A percentile compares a stretch with the other conserved stretches of the same genome.
phyloP scores from a whole-genome alignment of 2,329 filamentous ascomycete genomes.

The Penicillium sp. region DNA sequence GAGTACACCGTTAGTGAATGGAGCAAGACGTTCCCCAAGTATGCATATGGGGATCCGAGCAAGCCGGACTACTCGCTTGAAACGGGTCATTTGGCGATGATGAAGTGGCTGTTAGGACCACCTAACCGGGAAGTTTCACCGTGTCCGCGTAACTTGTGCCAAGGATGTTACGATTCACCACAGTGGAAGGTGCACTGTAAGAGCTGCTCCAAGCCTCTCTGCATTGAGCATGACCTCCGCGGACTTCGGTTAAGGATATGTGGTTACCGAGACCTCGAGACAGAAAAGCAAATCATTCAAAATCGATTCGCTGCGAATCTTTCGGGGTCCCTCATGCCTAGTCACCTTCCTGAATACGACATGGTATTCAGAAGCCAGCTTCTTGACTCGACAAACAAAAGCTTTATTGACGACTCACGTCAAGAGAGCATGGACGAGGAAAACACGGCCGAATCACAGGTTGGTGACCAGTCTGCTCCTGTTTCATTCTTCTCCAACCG shows the following conservation, averaged over 20 bases:
- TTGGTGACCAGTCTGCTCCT: slow-evolving; percentile 15
- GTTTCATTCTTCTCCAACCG: slow-evolving; percentile 19
- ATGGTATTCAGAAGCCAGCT: slow-evolving; percentile 26
- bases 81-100: slow-evolving; percentile 36
- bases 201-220: slow-evolving; percentile 49
- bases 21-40: slow-evolving; percentile 34
- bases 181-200: slow-evolving; percentile 54
- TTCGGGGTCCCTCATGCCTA: slow-evolving; percentile 12
- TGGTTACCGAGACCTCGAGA: slow-evolving; percentile 47
- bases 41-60: slow-evolving; percentile 35
- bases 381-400: slow-evolving; percentile 28
- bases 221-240: slow-evolving; percentile 53
- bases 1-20: slow-evolving; percentile 42
- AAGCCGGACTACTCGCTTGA: slow-evolving; percentile 34
- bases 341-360: slow-evolving; percentile 19
- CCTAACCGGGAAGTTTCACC: slow-evolving; percentile 40
- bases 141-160: slow-evolving; percentile 50
- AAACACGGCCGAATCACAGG: slow-evolving; percentile 16
- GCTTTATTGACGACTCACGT: slow-evolving; percentile 28
- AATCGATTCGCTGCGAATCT: slow-evolving; percentile 18
- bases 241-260: slow-evolving; percentile 50
- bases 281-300: slow-evolving; percentile 41
- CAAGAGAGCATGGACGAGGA: slow-evolving; percentile 23
- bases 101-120: slow-evolving; percentile 43
- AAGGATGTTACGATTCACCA: slow-evolving; percentile 50